Percentiles rank a stretch among this genome's conserved stretches.
Evolutionary conservation across 1,139 yeast species (phyloP).

Genomic region (Candida dubliniensis): DNA sequence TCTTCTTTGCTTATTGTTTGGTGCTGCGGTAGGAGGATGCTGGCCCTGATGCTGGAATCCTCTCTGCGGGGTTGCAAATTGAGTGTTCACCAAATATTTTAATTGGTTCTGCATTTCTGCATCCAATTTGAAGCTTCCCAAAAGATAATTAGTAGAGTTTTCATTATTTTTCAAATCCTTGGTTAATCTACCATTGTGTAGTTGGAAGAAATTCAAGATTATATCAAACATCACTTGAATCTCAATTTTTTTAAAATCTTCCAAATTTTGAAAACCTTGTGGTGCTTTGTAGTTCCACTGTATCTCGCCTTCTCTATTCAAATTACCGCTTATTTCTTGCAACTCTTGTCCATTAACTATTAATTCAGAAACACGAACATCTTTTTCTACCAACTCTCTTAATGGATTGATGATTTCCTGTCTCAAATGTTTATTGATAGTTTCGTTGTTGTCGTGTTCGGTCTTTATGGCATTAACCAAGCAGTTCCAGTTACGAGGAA

Average conservation of each 20-base stretch:
- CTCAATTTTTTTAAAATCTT: constrained; percentile 68
- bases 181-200: constrained; percentile 48
- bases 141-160: constrained; percentile 61
- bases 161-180: constrained; percentile 57
- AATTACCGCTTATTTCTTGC: constrained; percentile 31
- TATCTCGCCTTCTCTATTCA: constrained; percentile 37
- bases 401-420: constrained; percentile 58
- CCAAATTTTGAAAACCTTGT: constrained; percentile 72
- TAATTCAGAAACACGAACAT: constrained; percentile 49
- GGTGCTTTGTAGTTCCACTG: constrained; percentile 82
- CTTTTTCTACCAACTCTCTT: constrained; percentile 50
- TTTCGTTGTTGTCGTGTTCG: constrained; percentile 55
- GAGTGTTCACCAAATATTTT: constrained; percentile 30
- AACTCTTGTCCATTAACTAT: constrained; percentile 44
- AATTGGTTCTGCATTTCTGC: constrained; percentile 42
- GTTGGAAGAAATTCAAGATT: constrained; percentile 69
- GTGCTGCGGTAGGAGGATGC: not conserved
- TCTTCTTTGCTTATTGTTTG: constrained; percentile 4
- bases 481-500: constrained; percentile 57
- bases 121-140: constrained; percentile 44
- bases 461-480: constrained; percentile 51
- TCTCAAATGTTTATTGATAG: constrained; percentile 51
- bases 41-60: not conserved
- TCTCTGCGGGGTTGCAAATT: constrained; percentile 20
- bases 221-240: constrained; percentile 66